Evolutionary conservation across 768 basidiomycete species (phyloP).

Genomic region (Lyophyllum atratum): DNA sequence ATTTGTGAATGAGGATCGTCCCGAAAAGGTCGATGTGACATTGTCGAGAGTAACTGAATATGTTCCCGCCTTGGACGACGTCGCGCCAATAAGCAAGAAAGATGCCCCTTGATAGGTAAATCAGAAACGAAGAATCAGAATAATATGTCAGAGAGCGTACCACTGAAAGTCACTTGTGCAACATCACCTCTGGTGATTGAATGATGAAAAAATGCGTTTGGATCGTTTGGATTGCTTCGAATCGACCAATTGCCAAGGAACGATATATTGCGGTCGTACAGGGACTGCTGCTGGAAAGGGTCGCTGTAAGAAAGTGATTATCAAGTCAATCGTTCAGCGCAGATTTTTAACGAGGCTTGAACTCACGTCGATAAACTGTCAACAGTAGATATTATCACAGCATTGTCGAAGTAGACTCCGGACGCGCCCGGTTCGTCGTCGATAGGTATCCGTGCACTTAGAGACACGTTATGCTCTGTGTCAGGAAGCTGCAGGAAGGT

Average conservation of each 20-base stretch:
- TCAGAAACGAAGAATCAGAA: neutral
- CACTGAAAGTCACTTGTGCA: conserved; percentile 44
- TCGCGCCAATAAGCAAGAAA: conserved; percentile 59
- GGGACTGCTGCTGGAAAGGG: conserved; percentile 20
- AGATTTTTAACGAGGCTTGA: neutral
- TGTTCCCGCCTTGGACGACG: conserved; percentile 55
- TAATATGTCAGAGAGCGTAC: conserved; percentile 33
- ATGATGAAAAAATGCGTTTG: conserved; percentile 18
- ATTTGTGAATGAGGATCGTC: conserved; percentile 53
- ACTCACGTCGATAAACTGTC: conserved; percentile 36
- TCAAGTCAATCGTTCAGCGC: neutral
- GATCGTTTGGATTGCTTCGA: conserved; percentile 16
- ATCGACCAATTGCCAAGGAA: conserved; percentile 62
- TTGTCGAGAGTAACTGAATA: conserved; percentile 55
- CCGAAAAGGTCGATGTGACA: conserved; percentile 46
- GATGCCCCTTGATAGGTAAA: conserved; percentile 52
- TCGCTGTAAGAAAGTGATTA: neutral
- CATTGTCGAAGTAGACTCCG: conserved; percentile 59
- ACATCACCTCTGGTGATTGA: conserved; percentile 45
- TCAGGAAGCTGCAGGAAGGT: conserved; percentile 48
- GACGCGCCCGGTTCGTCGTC: conserved; percentile 24
- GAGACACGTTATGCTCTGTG: conserved; percentile 52
- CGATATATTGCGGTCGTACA: conserved; percentile 48
- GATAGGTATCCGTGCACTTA: conserved; percentile 45
- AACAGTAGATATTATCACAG: conserved; percentile 45